These are phyloP conservation scores for Aspergillus terreus DNA, from an alignment of 2,329 filamentous ascomycete species.

Conservation along the genomic window DNA sequence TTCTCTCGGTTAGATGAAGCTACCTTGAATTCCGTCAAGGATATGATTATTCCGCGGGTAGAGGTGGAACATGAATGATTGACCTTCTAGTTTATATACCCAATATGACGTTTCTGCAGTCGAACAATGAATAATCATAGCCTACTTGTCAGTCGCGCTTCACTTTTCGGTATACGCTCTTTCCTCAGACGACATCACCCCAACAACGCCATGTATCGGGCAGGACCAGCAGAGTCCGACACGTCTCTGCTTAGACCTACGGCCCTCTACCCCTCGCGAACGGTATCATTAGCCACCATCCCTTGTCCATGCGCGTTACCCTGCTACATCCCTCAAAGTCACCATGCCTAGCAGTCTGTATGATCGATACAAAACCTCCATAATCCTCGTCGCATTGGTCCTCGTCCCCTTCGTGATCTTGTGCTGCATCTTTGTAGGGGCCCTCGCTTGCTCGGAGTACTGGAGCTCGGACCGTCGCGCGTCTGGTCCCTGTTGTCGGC, in stretches of 20 bases:
- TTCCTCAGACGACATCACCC: not conserved
- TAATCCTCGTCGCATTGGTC: constrained; percentile 43
- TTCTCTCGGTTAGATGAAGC: constrained; percentile 36
- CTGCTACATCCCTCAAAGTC: not conserved
- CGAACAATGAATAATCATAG: not conserved
- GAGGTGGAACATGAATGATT: constrained; percentile 21
- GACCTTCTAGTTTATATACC: constrained; percentile 20
- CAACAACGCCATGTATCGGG: not conserved
- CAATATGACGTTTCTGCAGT: constrained; percentile 4
- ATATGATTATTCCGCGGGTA: constrained; percentile 31
- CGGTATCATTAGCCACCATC: not conserved
- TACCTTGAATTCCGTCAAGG: constrained; percentile 31
- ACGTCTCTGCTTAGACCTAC: not conserved
- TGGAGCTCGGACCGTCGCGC: constrained; percentile 18
- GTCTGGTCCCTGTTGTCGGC: constrained; percentile 22
- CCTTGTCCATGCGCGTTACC: not conserved
- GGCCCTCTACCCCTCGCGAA: too few relatives aligned
- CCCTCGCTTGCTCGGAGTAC: constrained; percentile 37
- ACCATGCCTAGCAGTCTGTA: constrained; percentile 29
- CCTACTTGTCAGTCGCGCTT: not conserved
- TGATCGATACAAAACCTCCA: constrained; percentile 31
- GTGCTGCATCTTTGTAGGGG: constrained; percentile 34
- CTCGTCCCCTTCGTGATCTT: constrained; percentile 47
- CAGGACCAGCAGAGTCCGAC: not conserved
- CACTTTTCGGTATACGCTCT: not conserved